These are phyloP conservation scores for Combretum micranthum DNA, from an alignment of 345 rosid genomes.

Conservation along the genomic window DNA sequence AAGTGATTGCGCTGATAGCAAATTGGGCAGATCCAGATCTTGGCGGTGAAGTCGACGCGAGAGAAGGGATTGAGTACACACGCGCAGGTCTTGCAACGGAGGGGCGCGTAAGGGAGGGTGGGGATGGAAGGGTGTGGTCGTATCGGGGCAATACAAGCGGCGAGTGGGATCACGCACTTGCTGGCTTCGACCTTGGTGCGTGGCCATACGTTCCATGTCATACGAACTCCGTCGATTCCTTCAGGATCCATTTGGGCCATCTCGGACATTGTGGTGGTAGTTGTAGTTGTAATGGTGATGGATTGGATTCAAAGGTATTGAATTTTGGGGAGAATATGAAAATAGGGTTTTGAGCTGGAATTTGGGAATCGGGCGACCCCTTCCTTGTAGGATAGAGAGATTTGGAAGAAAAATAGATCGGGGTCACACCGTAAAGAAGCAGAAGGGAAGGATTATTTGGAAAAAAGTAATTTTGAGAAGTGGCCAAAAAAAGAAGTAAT, in stretches of 20 bases:
- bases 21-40: slow-evolving; percentile 99
- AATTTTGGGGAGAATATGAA: background rate
- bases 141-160: slow-evolving; percentile 85
- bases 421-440: too few relatives aligned
- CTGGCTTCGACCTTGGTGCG: slow-evolving; percentile 96
- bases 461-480: too few relatives aligned
- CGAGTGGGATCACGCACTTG: slow-evolving; percentile 97
- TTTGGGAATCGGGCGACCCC: too few relatives aligned
- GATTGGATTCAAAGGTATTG: background rate
- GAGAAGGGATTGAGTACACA: slow-evolving; percentile 62
- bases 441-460: too few relatives aligned
- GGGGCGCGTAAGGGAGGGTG: slow-evolving; percentile 77
- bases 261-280: slow-evolving; percentile 48
- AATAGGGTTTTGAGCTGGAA: too few relatives aligned
- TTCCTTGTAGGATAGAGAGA: too few relatives aligned
- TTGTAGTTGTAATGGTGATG: too few relatives aligned
- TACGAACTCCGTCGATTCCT: slow-evolving; percentile 89
- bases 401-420: too few relatives aligned
- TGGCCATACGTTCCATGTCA: slow-evolving; percentile 99
- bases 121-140: slow-evolving; percentile 71
- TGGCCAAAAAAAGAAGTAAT: too few relatives aligned
- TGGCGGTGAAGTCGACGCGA: slow-evolving; percentile 75
- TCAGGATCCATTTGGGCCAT: slow-evolving; percentile 82
- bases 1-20: slow-evolving; percentile 77
- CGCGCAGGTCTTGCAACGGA: slow-evolving; percentile 74